Evolutionary conservation across 176 grass and related monocot genomes (phyloP), one percentile per base, ranked within the genome.

Genomic region (Lolium perenne): DNA sequence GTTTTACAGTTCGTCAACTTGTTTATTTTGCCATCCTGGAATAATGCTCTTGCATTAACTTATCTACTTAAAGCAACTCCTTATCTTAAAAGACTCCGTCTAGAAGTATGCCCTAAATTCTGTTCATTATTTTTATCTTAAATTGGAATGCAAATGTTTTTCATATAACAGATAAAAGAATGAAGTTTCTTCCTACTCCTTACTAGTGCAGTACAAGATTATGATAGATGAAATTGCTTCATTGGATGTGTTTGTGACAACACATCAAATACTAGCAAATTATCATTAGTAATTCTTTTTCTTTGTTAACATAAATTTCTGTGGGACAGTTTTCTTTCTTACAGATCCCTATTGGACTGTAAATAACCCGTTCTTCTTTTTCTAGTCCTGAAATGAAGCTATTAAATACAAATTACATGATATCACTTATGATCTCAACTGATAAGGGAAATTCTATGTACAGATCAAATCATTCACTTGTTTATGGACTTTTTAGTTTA

Each of bases 1-100:
- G 38, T 21, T 8, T 5, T 78, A 41, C 54, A 59, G 76, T 78
- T 59, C 32, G 7, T 78, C 18, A 15, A 14, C 76, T 40, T 78
- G 35, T 59, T 21, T 59, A 59, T 78, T 78, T 13, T 78, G 76
- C 54, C 76, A 78, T 78, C 76, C 38, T 78, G 76, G 76, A 59
- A 78, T 41, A 78, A 78, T 78, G 54, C 38, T 78, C 54, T 58
- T 41, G 76, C 29, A 59, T 18, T 59, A 41, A 20, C 53, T 58
- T 59, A 41, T 59, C 53, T 59, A n/a, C 17, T 59, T 20, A 59
- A 78, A 40, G 76, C 76, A 59, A 78, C 76, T 22, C 35, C 76
- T 22, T 14, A 2, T 59, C 32, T 78, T 40, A 78, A 21, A 78
- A 78, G 54, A 40, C 18, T 59, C 35, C 53, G 18, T 13, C 54